A percentile compares a stretch with the other conserved stretches of the same genome.
These are phyloP conservation scores for Aquilaria yunnanensis DNA, from an alignment of 345 rosid species.

Conservation along the genomic window DNA sequence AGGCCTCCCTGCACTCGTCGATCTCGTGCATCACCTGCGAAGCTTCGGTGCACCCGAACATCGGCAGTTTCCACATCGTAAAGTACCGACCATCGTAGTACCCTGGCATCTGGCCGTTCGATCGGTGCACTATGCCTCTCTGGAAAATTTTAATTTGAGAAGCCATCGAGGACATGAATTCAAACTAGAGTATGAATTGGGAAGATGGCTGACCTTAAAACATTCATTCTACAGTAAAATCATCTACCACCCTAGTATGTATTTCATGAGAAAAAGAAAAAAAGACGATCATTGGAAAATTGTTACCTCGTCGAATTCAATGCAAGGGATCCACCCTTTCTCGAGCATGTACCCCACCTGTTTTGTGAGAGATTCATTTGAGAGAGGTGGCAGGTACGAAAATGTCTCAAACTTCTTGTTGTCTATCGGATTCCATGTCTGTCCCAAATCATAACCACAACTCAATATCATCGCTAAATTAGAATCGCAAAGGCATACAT, in stretches of 20 bases:
- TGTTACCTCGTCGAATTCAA: slow-evolving; percentile 64
- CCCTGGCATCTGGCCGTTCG: slow-evolving; percentile 54
- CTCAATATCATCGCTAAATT: not conserved
- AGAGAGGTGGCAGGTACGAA: slow-evolving; percentile 45
- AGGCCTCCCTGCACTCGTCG: slow-evolving; percentile 34
- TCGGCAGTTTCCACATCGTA: slow-evolving; percentile 76
- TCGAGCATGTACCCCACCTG: slow-evolving; percentile 59
- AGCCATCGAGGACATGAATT: not conserved
- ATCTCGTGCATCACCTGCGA: slow-evolving; percentile 51
- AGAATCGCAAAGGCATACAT: too few relatives aligned
- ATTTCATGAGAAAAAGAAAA: not conserved
- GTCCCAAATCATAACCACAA: not conserved
- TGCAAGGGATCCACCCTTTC: slow-evolving; percentile 68
- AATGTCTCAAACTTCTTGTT: slow-evolving; percentile 53
- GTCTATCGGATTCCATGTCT: slow-evolving; percentile 68
- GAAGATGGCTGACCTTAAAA: not conserved
- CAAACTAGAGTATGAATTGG: not conserved
- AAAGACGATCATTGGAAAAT: not conserved
- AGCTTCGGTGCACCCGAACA: slow-evolving; percentile 66
- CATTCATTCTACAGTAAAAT: not conserved
- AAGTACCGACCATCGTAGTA: slow-evolving; percentile 71
- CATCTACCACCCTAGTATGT: not conserved
- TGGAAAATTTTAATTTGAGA: not conserved
- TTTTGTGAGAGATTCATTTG: slow-evolving; percentile 42
- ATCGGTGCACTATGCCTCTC: slow-evolving; percentile 38